phyloP scores from a whole-genome alignment of 139 green algal species.

The Ettlia oleoabundans region DNA sequence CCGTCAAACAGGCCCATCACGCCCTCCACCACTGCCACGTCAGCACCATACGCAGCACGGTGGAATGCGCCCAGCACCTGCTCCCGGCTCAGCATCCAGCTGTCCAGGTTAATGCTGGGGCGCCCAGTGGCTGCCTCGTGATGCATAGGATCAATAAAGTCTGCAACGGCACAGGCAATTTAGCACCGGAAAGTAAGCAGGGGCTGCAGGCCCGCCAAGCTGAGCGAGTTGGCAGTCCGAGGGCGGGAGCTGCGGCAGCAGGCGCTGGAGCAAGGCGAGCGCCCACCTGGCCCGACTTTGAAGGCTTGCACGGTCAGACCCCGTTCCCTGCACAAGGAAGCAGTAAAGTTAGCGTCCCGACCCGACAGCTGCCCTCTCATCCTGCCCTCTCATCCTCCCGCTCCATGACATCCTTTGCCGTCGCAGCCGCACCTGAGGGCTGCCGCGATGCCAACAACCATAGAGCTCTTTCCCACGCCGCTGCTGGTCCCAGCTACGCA shows the following conservation, averaged over 20 bases:
- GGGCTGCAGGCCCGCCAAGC: background rate
- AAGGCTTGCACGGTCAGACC: conserved; percentile 76
- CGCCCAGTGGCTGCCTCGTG: conserved; percentile 74
- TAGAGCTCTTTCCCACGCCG: conserved; percentile 83
- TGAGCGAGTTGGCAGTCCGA: too few relatives aligned
- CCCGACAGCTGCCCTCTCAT: background rate
- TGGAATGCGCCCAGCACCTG: conserved; percentile 57
- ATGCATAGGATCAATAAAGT: conserved; percentile 79
- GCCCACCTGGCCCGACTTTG: conserved; percentile 78
- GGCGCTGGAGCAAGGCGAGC: background rate
- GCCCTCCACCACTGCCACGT: conserved; percentile 86
- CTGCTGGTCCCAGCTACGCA: conserved; percentile 76
- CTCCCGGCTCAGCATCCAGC: conserved; percentile 78
- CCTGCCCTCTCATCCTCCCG: background rate
- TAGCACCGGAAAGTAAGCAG: background rate
- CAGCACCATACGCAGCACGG: conserved; percentile 52
- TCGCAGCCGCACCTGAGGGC: conserved; percentile 61
- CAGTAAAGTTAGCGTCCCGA: background rate
- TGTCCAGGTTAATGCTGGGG: conserved; percentile 84
- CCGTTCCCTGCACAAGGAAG: conserved; percentile 39
- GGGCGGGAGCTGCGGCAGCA: background rate
- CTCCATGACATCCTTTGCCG: background rate
- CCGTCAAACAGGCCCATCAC: conserved; percentile 87
- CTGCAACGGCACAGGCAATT: conserved; percentile 38
- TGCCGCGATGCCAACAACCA: conserved; percentile 73